These are phyloP conservation scores for Fusarium newnesense DNA, from an alignment of 2,329 filamentous ascomycete species.

Conservation along the genomic window DNA sequence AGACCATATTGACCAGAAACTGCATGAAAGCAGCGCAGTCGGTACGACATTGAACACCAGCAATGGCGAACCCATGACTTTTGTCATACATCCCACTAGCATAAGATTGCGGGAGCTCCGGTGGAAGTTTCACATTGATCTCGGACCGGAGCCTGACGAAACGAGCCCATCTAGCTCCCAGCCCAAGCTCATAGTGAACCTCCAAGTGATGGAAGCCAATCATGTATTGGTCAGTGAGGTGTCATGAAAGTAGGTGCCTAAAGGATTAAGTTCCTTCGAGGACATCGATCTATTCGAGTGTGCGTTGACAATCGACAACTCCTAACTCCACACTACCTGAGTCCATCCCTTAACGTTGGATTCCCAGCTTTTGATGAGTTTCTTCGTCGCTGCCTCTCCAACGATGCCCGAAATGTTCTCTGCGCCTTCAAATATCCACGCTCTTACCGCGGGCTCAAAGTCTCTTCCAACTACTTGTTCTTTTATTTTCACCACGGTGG, in stretches of 20 bases:
- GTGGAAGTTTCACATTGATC: not conserved
- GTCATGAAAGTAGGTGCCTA: not conserved
- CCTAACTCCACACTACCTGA: constrained; percentile 48
- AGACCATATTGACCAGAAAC: not conserved
- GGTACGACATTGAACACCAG: not conserved
- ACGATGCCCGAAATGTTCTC: constrained; percentile 40
- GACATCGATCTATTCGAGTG: not conserved
- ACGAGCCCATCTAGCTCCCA: not conserved
- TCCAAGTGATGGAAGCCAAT: not conserved
- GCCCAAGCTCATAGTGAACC: not conserved
- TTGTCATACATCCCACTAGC: not conserved
- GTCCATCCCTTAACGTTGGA: constrained; percentile 50
- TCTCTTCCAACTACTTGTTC: constrained; percentile 42
- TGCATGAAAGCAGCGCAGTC: not conserved
- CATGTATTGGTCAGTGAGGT: not conserved
- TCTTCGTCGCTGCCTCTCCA: constrained; percentile 39
- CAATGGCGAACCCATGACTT: not conserved
- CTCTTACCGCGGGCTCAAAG: constrained; percentile 42
- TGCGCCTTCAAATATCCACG: constrained; percentile 45
- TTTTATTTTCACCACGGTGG: constrained; percentile 44
- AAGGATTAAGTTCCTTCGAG: not conserved
- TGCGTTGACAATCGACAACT: not conserved
- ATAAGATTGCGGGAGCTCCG: not conserved
- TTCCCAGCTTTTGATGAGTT: constrained; percentile 50
- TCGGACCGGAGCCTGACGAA: not conserved